Percentiles rank a stretch among this genome's conserved stretches.
These are phyloP conservation scores for Colletotrichum orchidophilum DNA, from an alignment of 2,329 filamentous ascomycete species.

Conservation along the genomic window DNA sequence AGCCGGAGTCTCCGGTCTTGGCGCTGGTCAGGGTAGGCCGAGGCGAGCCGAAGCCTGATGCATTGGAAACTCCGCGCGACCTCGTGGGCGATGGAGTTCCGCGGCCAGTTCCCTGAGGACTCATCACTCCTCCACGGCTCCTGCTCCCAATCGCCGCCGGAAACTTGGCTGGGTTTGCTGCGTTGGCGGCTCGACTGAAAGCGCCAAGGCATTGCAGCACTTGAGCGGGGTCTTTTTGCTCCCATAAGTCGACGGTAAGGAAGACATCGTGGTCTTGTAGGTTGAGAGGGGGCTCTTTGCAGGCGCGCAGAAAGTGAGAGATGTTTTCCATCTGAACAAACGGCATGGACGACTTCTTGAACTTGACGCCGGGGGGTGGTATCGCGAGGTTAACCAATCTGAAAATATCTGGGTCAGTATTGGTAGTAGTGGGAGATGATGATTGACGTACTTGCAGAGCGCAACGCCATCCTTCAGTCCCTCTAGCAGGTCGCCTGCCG, in stretches of 20 bases:
- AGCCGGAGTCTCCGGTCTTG: constrained; percentile 62
- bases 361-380: constrained; percentile 82
- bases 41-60: constrained; percentile 55
- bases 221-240: constrained; percentile 94
- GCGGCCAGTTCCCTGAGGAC: constrained; percentile 72
- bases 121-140: constrained; percentile 60
- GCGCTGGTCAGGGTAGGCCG: constrained; percentile 53
- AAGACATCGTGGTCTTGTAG: constrained; percentile 95
- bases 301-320: constrained; percentile 90
- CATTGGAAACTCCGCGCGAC: constrained; percentile 61
- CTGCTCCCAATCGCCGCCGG: constrained; percentile 80
- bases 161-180: constrained; percentile 77
- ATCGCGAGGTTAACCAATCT: constrained; percentile 85
- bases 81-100: constrained; percentile 56
- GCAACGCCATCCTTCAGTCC: constrained; percentile 89
- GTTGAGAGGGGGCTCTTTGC: constrained; percentile 84
- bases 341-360: constrained; percentile 92
- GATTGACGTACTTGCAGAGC: constrained; percentile 80
- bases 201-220: constrained; percentile 92
- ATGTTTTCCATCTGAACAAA: constrained; percentile 99
- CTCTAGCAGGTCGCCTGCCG: constrained; percentile 81
- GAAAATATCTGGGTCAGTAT: constrained; percentile 36
- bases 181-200: constrained; percentile 88
- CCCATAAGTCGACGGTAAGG: constrained; percentile 95
- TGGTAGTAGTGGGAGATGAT: background rate